These are phyloP conservation scores for Polychytrium aggregatum DNA, from an alignment of 192 early-diverging fungal genomes.

Conservation along the genomic window DNA sequence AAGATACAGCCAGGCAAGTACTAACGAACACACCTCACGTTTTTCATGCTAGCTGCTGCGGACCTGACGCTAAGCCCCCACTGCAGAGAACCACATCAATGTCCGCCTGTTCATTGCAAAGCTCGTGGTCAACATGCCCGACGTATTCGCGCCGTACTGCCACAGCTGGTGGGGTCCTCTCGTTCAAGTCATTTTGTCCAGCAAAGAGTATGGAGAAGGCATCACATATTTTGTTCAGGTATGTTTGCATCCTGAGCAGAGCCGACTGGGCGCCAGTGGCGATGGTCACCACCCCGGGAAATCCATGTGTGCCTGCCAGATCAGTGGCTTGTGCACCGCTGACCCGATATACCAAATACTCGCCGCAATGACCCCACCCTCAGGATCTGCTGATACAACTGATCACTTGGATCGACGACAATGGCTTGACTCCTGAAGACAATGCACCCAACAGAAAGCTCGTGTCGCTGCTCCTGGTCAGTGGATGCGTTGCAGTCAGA, in stretches of 20 bases:
- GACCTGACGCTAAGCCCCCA: neutral
- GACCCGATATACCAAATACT: too few species aligned
- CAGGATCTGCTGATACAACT: neutral
- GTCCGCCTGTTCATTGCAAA: slow-evolving; percentile 53
- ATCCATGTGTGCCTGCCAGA: too few species aligned
- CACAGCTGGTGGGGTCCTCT: slow-evolving; percentile 47
- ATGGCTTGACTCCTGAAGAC: too few species aligned
- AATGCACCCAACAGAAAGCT: too few species aligned
- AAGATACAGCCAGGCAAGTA: slow-evolving; percentile 19
- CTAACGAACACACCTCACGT: neutral
- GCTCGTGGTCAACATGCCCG: slow-evolving; percentile 51
- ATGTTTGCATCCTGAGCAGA: too few species aligned
- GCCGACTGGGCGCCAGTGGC: too few species aligned
- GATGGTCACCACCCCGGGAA: too few species aligned
- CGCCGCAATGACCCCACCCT: too few species aligned
- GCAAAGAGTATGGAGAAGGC: slow-evolving; percentile 35
- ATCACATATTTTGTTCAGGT: slow-evolving; percentile 66
- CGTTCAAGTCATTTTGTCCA: slow-evolving; percentile 38
- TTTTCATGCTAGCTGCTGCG: too few species aligned
- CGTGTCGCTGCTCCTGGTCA: too few species aligned
- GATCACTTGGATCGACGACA: neutral
- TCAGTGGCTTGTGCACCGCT: too few species aligned
- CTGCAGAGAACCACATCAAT: slow-evolving; percentile 37
- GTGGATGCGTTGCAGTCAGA: too few species aligned
- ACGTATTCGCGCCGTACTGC: slow-evolving; percentile 48